Evolutionary conservation across 208 protist species (phyloP).

Genomic region (Kentomonas sorsogonicus): DNA sequence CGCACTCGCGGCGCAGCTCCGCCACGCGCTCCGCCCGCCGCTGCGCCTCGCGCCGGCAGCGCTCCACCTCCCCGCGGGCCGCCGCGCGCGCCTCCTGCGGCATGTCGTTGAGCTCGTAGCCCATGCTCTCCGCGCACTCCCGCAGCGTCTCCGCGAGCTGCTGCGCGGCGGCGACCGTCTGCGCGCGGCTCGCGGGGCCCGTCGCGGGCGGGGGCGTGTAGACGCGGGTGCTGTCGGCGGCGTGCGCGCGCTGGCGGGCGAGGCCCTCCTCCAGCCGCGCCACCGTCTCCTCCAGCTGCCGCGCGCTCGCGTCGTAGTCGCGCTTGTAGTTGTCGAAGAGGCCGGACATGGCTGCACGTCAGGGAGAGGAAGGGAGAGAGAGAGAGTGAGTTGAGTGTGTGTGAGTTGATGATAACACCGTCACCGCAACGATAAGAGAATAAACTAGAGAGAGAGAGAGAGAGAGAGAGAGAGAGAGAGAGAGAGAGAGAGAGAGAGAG

Average conservation of each 20-base stretch:
- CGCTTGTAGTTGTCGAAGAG: constrained; percentile 64
- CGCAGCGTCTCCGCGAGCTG: constrained; percentile 40
- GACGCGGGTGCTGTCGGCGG: constrained; percentile 16
- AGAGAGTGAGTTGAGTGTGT: too few relatives aligned
- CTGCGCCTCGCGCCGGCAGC: constrained; percentile 24
- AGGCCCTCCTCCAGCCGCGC: constrained; percentile 25
- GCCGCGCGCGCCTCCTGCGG: constrained; percentile 57
- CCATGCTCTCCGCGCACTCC: too few relatives aligned
- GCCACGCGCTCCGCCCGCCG: constrained; percentile 30
- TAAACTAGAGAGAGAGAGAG: too few relatives aligned
- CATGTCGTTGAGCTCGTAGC: constrained; percentile 71
- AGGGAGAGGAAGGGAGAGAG: too few relatives aligned
- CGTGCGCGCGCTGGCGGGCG: constrained; percentile 19
- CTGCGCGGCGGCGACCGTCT: constrained; percentile 36
- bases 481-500: too few relatives aligned
- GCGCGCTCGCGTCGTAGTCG: constrained; percentile 47
- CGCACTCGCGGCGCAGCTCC: constrained; percentile 29
- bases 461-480: too few relatives aligned
- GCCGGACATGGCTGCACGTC: constrained; percentile 52
- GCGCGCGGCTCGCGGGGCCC: constrained; percentile 38
- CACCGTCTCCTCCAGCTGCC: constrained; percentile 20
- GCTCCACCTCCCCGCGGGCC: constrained; percentile 20
- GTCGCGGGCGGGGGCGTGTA: constrained; percentile 44
- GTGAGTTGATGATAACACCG: too few relatives aligned
- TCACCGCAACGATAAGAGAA: too few relatives aligned